These are phyloP conservation scores for Phytophthora nicotianae DNA, from an alignment of 352 stramenopile genomes.

Conservation along the genomic window DNA sequence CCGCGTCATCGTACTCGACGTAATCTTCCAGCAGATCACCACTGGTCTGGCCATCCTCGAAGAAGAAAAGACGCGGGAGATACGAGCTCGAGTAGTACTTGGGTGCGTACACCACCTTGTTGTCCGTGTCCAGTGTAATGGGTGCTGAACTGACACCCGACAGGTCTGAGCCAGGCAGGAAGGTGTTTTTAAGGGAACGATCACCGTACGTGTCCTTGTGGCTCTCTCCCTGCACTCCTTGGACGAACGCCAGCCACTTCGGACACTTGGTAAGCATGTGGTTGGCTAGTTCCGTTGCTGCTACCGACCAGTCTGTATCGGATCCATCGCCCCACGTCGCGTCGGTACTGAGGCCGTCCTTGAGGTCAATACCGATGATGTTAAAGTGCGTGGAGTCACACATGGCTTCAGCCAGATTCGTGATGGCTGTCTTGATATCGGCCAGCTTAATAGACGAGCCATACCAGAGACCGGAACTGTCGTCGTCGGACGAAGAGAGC, in stretches of 20 bases:
- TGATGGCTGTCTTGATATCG: conserved; percentile 84
- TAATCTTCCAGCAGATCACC: conserved; percentile 72
- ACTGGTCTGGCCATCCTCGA: conserved; percentile 46
- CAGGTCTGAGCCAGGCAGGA: conserved; percentile 72
- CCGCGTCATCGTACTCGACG: conserved; percentile 57
- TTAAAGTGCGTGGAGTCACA: conserved; percentile 87
- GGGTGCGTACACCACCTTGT: conserved; percentile 85
- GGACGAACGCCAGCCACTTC: conserved; percentile 80
- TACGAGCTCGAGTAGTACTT: conserved; percentile 81
- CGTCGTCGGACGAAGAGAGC: conserved; percentile 53
- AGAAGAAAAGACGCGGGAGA: conserved; percentile 70
- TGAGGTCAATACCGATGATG: conserved; percentile 86
- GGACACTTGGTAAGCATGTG: conserved; percentile 70
- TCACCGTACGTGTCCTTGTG: conserved; percentile 72
- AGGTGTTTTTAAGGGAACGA: conserved; percentile 67
- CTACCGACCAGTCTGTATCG: conserved; percentile 76
- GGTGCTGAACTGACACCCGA: conserved; percentile 45
- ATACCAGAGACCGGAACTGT: conserved; percentile 70
- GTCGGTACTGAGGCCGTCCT: conserved; percentile 64
- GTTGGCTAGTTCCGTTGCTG: conserved; percentile 71
- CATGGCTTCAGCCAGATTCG: conserved; percentile 66
- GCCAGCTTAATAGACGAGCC: conserved; percentile 70
- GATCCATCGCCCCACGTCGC: conserved; percentile 80
- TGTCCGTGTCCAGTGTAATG: conserved; percentile 60
- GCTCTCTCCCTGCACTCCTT: conserved; percentile 69